Evolutionary conservation across 73 alveolate genomes (phyloP).

Genomic region (Paraurostyla sp.): DNA sequence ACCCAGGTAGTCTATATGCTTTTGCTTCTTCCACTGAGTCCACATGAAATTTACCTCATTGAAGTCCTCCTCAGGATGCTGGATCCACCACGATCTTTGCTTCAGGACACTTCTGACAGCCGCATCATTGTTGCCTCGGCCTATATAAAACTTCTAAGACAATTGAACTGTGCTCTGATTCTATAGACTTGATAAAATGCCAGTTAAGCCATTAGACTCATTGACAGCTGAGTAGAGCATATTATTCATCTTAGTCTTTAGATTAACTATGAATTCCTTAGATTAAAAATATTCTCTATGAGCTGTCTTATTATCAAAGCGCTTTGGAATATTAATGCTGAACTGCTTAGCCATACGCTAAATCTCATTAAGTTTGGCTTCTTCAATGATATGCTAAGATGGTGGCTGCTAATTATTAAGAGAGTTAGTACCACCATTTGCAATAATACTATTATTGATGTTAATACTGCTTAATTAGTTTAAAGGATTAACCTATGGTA

Average conservation of each 20-base stretch:
- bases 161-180: neutral
- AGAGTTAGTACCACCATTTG: no score
- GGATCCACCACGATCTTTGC: slow-evolving; percentile 63
- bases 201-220: slow-evolving; percentile 52
- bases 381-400: slow-evolving; percentile 27
- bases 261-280: slow-evolving; percentile 32
- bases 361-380: slow-evolving; percentile 35
- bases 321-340: slow-evolving; percentile 35
- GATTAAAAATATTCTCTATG: slow-evolving; percentile 41
- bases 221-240: slow-evolving; percentile 38
- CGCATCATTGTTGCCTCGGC: slow-evolving; percentile 62
- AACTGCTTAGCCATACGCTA: slow-evolving; percentile 52
- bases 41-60: slow-evolving; percentile 53
- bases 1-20: slow-evolving; percentile 23
- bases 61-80: slow-evolving; percentile 35
- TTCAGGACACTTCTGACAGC: slow-evolving; percentile 55
- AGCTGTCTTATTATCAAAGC: slow-evolving; percentile 36
- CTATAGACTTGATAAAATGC: neutral
- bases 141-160: slow-evolving; percentile 32
- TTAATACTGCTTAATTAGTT: no score
- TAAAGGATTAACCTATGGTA: no score
- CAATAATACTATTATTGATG: no score
- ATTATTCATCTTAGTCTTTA: slow-evolving; percentile 34
- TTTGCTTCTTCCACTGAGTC: slow-evolving; percentile 70
- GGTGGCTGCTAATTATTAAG: slow-evolving; percentile 4